Evolutionary conservation across 176 grass and related monocot genomes (phyloP).

Genomic region (Ananas comosus): DNA sequence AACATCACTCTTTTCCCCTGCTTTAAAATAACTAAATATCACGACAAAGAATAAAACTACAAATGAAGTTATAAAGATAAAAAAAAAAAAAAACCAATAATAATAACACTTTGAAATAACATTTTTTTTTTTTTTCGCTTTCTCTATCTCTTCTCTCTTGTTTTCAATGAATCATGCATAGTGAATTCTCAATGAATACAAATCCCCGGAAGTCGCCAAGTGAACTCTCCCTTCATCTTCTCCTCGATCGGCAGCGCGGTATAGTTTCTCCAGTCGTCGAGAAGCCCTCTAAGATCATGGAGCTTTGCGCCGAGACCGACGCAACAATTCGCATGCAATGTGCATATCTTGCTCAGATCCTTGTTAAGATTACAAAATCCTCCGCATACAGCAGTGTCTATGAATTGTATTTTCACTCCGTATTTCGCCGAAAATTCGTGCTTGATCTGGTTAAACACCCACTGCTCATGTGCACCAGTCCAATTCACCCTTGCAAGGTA

Average conservation of each 20-base stretch:
- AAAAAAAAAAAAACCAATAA: too few species aligned
- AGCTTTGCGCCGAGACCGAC: conserved; percentile 36
- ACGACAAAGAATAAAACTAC: too few species aligned
- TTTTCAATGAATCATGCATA: neutral
- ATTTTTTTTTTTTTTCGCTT: neutral
- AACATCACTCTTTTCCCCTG: too few species aligned
- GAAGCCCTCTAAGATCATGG: conserved; percentile 25
- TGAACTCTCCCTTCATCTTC: neutral
- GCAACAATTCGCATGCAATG: conserved; percentile 56
- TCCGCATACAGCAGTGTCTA: conserved; percentile 31
- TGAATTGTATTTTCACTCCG: conserved; percentile 21
- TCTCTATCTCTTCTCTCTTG: neutral
- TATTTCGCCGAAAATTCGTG: conserved; percentile 9
- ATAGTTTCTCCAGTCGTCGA: conserved; percentile 40
- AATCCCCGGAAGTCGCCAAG: conserved; percentile 11
- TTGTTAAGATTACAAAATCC: conserved; percentile 33
- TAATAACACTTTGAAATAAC: too few species aligned
- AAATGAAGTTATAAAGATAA: too few species aligned
- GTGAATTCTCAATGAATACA: neutral
- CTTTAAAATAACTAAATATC: too few species aligned
- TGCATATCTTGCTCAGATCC: conserved; percentile 26
- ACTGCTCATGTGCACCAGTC: conserved; percentile 24
- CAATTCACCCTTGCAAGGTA: conserved; percentile 19
- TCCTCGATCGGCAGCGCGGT: neutral
- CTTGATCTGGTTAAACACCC: conserved; percentile 37